Evolutionary conservation across 371 early-diverging fungal species (phyloP).

Genomic region (Rhizopus delemar): DNA sequence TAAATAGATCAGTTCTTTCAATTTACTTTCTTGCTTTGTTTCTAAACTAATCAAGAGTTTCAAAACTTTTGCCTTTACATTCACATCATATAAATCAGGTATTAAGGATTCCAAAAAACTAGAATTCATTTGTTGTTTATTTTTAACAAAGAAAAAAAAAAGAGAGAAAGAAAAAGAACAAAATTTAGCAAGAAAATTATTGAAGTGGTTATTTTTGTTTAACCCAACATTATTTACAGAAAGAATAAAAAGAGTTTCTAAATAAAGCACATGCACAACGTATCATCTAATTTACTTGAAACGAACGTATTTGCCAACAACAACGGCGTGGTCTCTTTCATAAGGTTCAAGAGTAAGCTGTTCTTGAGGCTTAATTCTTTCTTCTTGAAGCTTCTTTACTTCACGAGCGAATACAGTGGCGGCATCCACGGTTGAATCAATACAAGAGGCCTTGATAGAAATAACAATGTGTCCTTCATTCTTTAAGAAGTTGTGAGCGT

Average conservation of each 20-base stretch:
- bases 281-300: slow-evolving; percentile 45
- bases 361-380: slow-evolving; percentile 99
- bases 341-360: slow-evolving; percentile 99
- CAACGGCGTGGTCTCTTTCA: slow-evolving; percentile 58
- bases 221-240: slow-evolving; percentile 21
- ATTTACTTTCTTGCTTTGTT: slow-evolving; percentile 12
- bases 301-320: slow-evolving; percentile 77
- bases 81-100: slow-evolving; percentile 31
- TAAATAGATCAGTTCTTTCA: background rate
- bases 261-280: background rate
- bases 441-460: too few species aligned
- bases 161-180: too few species aligned
- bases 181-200: slow-evolving; percentile 1
- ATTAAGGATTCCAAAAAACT: slow-evolving; percentile 6
- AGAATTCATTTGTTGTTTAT: background rate
- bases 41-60: slow-evolving; percentile 20
- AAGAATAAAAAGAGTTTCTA: slow-evolving; percentile 1
- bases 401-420: too few species aligned
- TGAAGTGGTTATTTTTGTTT: slow-evolving; percentile 5
- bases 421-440: too few species aligned
- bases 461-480: too few species aligned
- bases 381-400: slow-evolving; percentile 93
- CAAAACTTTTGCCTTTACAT: slow-evolving; percentile 21
- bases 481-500: slow-evolving; percentile 72
- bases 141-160: too few species aligned